Conservation (phyloP, 208 protist species). For the Leishmania tropica region DNA sequence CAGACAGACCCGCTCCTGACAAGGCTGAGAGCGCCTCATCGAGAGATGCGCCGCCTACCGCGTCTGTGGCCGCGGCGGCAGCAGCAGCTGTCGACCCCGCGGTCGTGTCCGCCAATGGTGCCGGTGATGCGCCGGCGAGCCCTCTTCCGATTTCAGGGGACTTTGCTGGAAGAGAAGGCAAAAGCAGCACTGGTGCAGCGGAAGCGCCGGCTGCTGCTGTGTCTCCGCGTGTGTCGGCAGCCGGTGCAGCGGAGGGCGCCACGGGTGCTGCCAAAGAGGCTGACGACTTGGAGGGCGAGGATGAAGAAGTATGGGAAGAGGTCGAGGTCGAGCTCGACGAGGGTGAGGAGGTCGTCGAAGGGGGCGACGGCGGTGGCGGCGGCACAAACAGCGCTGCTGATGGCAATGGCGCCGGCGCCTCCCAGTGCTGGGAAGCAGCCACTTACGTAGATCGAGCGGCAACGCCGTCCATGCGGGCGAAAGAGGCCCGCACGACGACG, state of each 20-base stretch:
- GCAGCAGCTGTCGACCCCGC: neutral
- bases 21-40: neutral
- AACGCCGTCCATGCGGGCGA: neutral
- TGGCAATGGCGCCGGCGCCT: neutral
- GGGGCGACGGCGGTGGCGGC: neutral
- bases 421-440: neutral
- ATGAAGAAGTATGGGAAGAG: slow-evolving; percentile 9
- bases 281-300: neutral
- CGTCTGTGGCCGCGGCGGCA: neutral
- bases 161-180: neutral
- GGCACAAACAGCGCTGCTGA: neutral
- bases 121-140: neutral
- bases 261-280: neutral
- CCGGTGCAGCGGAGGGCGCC: too few species aligned
- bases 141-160: neutral
- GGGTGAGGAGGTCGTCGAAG: slow-evolving; percentile 4
- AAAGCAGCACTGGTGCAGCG: neutral
- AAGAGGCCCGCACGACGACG: neutral
- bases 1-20: neutral
- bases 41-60: neutral
- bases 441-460: neutral
- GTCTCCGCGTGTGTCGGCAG: neutral
- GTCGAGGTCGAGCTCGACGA: slow-evolving; percentile 28
- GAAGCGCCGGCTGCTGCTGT: neutral
- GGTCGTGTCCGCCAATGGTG: neutral